Base-by-base conservation (phyloP, 371 early-diverging fungal species). In the Zopfochytrium polystomum region DNA sequence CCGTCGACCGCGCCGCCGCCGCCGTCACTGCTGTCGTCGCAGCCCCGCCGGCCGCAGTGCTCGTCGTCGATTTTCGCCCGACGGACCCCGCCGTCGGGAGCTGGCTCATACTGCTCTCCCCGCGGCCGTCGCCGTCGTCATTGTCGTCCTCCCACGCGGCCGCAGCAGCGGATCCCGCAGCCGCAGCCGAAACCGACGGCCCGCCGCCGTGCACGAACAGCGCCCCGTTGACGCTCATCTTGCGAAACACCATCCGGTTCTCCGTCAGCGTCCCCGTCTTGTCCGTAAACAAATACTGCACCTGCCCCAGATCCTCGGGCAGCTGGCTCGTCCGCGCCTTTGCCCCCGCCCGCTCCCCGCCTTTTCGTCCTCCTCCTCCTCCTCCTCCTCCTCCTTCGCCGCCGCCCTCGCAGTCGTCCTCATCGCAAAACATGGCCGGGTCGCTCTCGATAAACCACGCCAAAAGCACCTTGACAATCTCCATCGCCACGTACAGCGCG, bases 401-500 rank as follows among this genome's bases (percentile, higher is more conserved):
- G n/a, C n/a, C n/a, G n/a, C n/a, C n/a, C n/a, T n/a, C n/a, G n/a
- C n/a, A n/a, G 62, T 95, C 87, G 2, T 83, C 79, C 13, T 84
- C 81, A 33, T 77, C 85, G 65, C 92, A 79, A 64, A 94, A 96
- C 90, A 95, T 89, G 62, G 92, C 89, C 11, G 89, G 63, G 65
- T 94, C 93, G 50, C 80, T 78, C 71, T 85, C 85, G 62, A 95
- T 90, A 67, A 89, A 92, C 47, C 82, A 82, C 4, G 67, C 70
- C 63, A 67, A 70, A 11, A 65, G 33, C 15, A 70, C 34, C 47
- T 76, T 76, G 26, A 73, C 64, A 7, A 92, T 80, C 72, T 99
- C 99, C 25, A 98, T 85, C n/a, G 92, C 93, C 52, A 99, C 90
- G 70, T 97, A 98, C 33, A 99, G 84, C 31, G 96, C 93, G 53